phyloP scores from a whole-genome alignment of 345 rosid species.

The Gossypium stocksii region DNA sequence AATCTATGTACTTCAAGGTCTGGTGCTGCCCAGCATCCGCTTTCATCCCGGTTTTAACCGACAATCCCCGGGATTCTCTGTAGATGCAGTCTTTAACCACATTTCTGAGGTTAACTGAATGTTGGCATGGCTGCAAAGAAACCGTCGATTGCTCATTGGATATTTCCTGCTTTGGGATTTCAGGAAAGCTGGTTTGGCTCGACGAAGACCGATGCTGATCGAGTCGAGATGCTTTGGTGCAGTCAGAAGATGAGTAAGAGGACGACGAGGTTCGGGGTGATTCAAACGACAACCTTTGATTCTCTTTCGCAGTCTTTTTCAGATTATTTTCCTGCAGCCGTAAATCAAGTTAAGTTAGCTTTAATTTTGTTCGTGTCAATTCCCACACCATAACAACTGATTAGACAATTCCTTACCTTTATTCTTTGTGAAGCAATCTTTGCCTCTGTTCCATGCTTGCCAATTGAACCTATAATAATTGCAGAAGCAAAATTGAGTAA shows the following conservation, averaged over 20 bases:
- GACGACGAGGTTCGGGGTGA: constrained; percentile 67
- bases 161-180: constrained; percentile 20
- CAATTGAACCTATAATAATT: constrained; percentile 38
- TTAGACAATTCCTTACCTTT: constrained; percentile 34
- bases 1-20: constrained; percentile 52
- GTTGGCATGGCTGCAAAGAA: constrained; percentile 29
- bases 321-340: constrained; percentile 54
- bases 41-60: constrained; percentile 33
- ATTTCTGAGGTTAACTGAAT: constrained; percentile 45
- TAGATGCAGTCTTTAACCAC: constrained; percentile 55
- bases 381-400: not conserved
- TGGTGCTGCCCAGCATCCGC: constrained; percentile 31
- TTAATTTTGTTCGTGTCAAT: not conserved
- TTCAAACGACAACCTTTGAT: constrained; percentile 56
- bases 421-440: constrained; percentile 32
- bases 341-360: constrained; percentile 18
- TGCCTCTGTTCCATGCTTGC: constrained; percentile 31
- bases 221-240: constrained; percentile 41
- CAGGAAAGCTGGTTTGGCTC: constrained; percentile 27
- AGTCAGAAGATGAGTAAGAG: constrained; percentile 63
- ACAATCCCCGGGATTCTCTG: constrained; percentile 51
- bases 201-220: constrained; percentile 39
- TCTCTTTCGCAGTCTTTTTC: constrained; percentile 49
- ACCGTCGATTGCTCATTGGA: constrained; percentile 31
- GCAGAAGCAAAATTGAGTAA: too few species aligned